Percentiles rank a stretch among this genome's conserved stretches.
phyloP scores from a whole-genome alignment of 2,329 filamentous ascomycete species.

The Dendryphion nanum region DNA sequence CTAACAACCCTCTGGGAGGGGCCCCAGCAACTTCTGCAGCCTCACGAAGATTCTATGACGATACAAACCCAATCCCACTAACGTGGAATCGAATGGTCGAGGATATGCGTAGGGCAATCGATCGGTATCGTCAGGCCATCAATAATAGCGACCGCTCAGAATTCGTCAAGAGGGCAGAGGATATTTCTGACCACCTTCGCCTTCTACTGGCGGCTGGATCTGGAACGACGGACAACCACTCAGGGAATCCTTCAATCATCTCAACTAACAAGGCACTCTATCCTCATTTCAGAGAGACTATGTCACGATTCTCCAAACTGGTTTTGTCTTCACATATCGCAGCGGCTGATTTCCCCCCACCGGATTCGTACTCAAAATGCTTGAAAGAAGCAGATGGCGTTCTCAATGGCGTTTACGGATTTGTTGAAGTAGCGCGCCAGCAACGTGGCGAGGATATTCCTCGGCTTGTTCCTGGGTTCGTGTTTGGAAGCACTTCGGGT shows the following conservation, averaged over 20 bases:
- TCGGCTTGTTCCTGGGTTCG: slow-evolving; percentile 89
- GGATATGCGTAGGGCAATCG: slow-evolving; percentile 89
- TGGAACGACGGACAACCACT: slow-evolving; percentile 97
- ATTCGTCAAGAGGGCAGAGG: slow-evolving; percentile 91
- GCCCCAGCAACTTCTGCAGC: slow-evolving; percentile 52
- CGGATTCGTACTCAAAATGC: slow-evolving; percentile 92
- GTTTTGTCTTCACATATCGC: slow-evolving; percentile 98
- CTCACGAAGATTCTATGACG: slow-evolving; percentile 85
- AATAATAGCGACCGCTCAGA: slow-evolving; percentile 79
- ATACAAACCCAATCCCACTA: slow-evolving; percentile 69
- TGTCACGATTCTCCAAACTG: slow-evolving; percentile 99
- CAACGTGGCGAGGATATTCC: slow-evolving; percentile 92
- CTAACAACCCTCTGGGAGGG: slow-evolving; percentile 47
- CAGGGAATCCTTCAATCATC: slow-evolving; percentile 98
- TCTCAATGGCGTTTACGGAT: slow-evolving; percentile 88
- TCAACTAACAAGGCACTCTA: slow-evolving; percentile 97
- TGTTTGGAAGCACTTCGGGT: slow-evolving; percentile 77
- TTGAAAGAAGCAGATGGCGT: slow-evolving; percentile 97
- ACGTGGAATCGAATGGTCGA: slow-evolving; percentile 89
- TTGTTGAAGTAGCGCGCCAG: slow-evolving; percentile 90
- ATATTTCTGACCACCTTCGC: slow-evolving; percentile 94
- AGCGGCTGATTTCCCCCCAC: slow-evolving; percentile 90
- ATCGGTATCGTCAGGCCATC: slow-evolving; percentile 88
- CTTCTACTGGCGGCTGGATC: slow-evolving; percentile 93
- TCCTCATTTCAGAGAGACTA: slow-evolving; percentile 97